Base-by-base conservation (phyloP, 306 rosid species). In the Pyrus betulifolia region DNA sequence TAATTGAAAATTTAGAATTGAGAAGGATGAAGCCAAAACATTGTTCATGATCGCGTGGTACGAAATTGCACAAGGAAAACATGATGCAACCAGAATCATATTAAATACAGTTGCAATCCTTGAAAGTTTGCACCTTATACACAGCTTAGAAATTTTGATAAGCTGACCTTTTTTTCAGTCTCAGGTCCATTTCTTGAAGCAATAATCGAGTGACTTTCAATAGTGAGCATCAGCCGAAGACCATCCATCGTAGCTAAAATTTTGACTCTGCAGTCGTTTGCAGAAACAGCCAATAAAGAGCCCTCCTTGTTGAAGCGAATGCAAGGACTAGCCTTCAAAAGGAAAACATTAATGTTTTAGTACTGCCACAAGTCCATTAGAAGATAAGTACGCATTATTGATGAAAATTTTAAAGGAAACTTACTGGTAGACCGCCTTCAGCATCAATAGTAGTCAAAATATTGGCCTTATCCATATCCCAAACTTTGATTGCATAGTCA, bases 251-350 rank as follows among this genome's bases (percentile, higher is more conserved):
- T 87, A 33, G 93, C 97, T 66, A 91, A 80, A 69, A 93, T 78
- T 84, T 93, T 93, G 60, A 93, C 90, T 76, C 84, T 91, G 67
- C 88, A 87, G 27, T 93, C 96, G 67, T 86, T 91, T 44, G 94
- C 85, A 35, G 98, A 85, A 75, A 93, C 89, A 27, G 98, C 98
- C 82, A 90, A 75, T 49, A 93, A 87, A 55, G 90, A 71, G 44
- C 98, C 98, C 62, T 89, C 98, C 91, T 90, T 93, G 90, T 93
- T 93, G 85, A 93, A 93, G 69, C 98, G 96, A 79, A 93, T 88
- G 3, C 90, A 90, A 4, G 98, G 97, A 69, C 90, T 90, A 68
- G 93, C 98, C 98, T 93, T 74, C 11, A 79, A 78, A 78, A 77
- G 77, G 78, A 60, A 52, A 80, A 77, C 72, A 55, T 55, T 21